These are phyloP conservation scores for Psilocybe mexicana DNA, from an alignment of 1,284 basidiomycete species.

Conservation along the genomic window DNA sequence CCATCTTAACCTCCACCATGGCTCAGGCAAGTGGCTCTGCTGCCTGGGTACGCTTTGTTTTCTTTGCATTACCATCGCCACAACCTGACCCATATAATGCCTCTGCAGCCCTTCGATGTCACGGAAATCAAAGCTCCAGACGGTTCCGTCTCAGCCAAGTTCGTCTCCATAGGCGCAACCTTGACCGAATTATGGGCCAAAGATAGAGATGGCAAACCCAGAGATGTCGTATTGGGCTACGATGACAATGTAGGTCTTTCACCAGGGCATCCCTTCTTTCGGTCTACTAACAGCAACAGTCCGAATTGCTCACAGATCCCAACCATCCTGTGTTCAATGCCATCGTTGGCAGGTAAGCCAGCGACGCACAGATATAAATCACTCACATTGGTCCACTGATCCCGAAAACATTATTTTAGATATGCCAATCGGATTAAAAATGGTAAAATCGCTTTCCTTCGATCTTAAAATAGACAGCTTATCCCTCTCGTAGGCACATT, in stretches of 20 bases:
- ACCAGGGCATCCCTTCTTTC: not conserved
- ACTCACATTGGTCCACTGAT: slow-evolving; percentile 3
- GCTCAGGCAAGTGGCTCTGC: not conserved
- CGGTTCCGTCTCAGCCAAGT: slow-evolving; percentile 53
- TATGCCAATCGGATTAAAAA: slow-evolving; percentile 57
- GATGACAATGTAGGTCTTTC: slow-evolving; percentile 45
- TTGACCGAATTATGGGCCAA: slow-evolving; percentile 55
- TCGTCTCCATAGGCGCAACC: slow-evolving; percentile 53
- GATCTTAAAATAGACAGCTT: not conserved
- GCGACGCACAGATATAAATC: not conserved
- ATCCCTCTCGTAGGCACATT: slow-evolving; percentile 42
- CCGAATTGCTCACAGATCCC: slow-evolving; percentile 43
- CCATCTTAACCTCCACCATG: not conserved
- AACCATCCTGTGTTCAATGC: slow-evolving; percentile 52
- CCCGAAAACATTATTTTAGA: slow-evolving; percentile 17
- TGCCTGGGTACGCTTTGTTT: not conserved
- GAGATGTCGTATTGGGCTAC: slow-evolving; percentile 54
- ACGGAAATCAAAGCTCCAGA: slow-evolving; percentile 51
- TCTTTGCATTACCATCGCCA: not conserved
- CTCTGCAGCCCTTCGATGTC: slow-evolving; percentile 45
- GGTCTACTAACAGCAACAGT: slow-evolving; percentile 26
- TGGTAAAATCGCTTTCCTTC: slow-evolving; percentile 31
- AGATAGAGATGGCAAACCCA: slow-evolving; percentile 43
- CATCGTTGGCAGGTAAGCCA: slow-evolving; percentile 45
- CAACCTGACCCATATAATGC: not conserved